Conservation (phyloP, 805 yeast genomes). For the Schizosaccharomyces cryophilus region DNA sequence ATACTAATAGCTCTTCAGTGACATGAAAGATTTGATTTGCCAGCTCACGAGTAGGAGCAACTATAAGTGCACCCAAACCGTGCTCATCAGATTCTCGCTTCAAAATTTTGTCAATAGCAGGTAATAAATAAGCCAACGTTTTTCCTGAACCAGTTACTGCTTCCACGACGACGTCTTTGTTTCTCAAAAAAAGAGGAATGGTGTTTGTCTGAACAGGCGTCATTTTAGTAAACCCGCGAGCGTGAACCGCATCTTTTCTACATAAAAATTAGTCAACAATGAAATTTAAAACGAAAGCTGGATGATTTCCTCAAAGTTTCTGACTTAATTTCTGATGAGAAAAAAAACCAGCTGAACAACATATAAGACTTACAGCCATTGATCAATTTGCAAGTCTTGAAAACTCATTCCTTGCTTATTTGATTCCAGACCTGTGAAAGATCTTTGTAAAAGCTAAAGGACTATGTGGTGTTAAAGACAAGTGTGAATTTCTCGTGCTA, state of each 20-base stretch:
- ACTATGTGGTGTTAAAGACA: too few species aligned
- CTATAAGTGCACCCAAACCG: conserved; percentile 47
- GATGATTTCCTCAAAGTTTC: neutral
- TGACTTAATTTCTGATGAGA: neutral
- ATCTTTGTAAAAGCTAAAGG: too few species aligned
- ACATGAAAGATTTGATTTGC: conserved; percentile 37
- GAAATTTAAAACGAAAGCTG: neutral
- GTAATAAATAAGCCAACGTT: conserved; percentile 71
- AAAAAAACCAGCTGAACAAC: neutral
- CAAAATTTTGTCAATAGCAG: conserved; percentile 43
- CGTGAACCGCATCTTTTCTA: conserved; percentile 33
- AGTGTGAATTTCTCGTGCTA: too few species aligned
- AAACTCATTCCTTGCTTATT: neutral
- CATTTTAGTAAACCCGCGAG: conserved; percentile 57
- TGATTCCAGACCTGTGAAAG: too few species aligned
- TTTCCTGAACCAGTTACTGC: conserved; percentile 98
- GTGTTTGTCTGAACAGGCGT: conserved; percentile 95
- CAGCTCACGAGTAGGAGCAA: conserved; percentile 44
- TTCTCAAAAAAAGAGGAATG: conserved; percentile 56
- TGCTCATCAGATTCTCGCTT: conserved; percentile 15
- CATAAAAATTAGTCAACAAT: neutral
- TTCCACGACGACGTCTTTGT: conserved; percentile 89
- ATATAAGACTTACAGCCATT: neutral
- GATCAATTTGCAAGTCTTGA: neutral
- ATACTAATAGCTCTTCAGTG: conserved; percentile 22